These are phyloP conservation scores for Xylaria sp. DNA, from an alignment of 2,329 filamentous ascomycete genomes.

Conservation along the genomic window DNA sequence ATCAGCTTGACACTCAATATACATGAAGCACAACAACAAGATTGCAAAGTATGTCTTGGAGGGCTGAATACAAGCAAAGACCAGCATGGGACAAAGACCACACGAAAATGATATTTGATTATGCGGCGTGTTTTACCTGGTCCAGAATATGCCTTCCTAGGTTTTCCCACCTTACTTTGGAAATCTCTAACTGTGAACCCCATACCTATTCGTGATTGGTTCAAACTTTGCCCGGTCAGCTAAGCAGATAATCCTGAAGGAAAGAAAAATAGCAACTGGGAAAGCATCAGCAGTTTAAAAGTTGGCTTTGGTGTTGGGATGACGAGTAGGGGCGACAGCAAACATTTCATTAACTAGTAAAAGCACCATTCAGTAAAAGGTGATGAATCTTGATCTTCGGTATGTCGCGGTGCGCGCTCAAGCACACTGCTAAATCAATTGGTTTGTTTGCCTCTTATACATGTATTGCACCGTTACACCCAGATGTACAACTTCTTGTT, in stretches of 20 bases:
- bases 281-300: background rate
- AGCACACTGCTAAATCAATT: background rate
- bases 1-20: too few relatives aligned
- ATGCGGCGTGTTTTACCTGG: background rate
- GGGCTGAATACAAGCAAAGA: too few relatives aligned
- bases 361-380: background rate
- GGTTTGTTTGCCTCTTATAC: background rate
- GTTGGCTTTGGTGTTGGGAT: background rate
- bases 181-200: background rate
- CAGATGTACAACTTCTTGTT: slow-evolving; percentile 19
- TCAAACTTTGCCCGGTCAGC: background rate
- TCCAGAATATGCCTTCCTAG: background rate
- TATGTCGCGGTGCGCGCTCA: background rate
- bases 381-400: background rate
- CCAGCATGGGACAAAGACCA: too few relatives aligned
- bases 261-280: background rate
- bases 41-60: too few relatives aligned
- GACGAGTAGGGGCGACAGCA: too few relatives aligned
- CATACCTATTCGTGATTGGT: background rate
- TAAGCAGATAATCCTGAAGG: background rate
- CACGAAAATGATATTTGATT: background rate
- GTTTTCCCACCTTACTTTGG: background rate
- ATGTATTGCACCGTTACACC: slow-evolving; percentile 1
- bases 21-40: too few relatives aligned
- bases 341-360: background rate